Conservation (phyloP, 345 rosid genomes). For the Cochlearia excelsa region DNA sequence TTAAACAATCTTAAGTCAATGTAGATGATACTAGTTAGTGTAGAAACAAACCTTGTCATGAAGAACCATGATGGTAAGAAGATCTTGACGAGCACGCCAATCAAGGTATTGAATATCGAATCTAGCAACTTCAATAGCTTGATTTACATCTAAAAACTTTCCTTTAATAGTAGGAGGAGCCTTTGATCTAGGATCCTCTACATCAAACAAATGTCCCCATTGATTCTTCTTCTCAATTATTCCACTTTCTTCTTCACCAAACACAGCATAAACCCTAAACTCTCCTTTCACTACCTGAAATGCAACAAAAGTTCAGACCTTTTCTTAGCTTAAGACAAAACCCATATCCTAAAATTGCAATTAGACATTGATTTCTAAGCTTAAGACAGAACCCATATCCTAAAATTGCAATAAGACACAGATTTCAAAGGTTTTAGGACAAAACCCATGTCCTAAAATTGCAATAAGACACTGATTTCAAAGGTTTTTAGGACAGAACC, state of each 20-base stretch:
- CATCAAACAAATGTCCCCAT: conserved; percentile 78
- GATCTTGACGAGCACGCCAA: conserved; percentile 98
- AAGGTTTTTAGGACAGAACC: neutral
- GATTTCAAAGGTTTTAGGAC: neutral
- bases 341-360: neutral
- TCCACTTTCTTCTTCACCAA: conserved; percentile 60
- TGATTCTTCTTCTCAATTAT: conserved; percentile 64
- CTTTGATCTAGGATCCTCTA: conserved; percentile 94
- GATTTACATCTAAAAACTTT: conserved; percentile 77
- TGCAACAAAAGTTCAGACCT: neutral
- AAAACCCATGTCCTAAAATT: neutral
- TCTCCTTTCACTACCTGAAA: conserved; percentile 65
- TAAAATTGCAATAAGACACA: neutral
- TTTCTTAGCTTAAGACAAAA: neutral
- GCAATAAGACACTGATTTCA: neutral
- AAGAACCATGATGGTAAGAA: conserved; percentile 84
- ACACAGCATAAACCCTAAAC: conserved; percentile 70
- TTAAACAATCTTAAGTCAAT: neutral
- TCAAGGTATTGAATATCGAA: conserved; percentile 88
- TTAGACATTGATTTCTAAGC: neutral
- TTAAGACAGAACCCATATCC: neutral
- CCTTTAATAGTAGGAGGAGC: conserved; percentile 66
- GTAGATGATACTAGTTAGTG: neutral
- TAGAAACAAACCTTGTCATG: conserved; percentile 74
- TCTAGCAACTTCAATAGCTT: conserved; percentile 91